Base-by-base conservation (phyloP, 345 rosid genomes). In the Atalantia buxifolia region DNA sequence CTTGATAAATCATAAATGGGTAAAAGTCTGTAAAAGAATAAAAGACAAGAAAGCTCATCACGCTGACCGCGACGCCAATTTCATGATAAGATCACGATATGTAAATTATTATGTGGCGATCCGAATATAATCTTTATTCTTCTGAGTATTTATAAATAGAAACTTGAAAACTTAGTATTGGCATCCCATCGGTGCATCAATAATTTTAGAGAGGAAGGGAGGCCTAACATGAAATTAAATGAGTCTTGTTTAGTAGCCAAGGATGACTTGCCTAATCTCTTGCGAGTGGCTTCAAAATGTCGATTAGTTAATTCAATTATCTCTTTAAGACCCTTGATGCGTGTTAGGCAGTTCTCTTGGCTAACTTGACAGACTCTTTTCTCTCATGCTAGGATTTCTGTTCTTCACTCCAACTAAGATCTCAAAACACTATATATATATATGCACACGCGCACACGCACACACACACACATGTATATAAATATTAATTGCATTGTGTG, bases 221-320 rank as follows among this genome's bases (percentile, higher is more conserved):
- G 71, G 79, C 24, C 83, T 82, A 45, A 79, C 90, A 84, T 87
- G 92, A 82, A 76, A 88, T 71, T 65, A 73, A 79, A 75, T 76
- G 77, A 78, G 77, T 71, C 73, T 68, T 33, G 80, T 77, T 45
- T 33, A 77, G 62, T 77, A 86, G 83, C 86, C 80, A 79, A 79
- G 85, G 82, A 86, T 83, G 84, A 81, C 85, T 79, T 83, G 85
- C 88, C 88, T 79, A 76, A 18, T 53, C 18, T 19, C 57, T 53
- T 53, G 21, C 57, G 0, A 1, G 8, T 53, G 57, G 22, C 19
- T 53, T 53, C 56, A 50, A 18, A 13, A 50, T 53, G 50, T 42
- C 9, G 16, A 42, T 42, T 42, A 12, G 3, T 12, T 42, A 42
- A 14, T 14, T 56, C 2, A 42, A 42, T 42, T 12, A 42, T 9